These are phyloP conservation scores for Giardia duodenalis DNA, from an alignment of 208 protist species.

Conservation along the genomic window DNA sequence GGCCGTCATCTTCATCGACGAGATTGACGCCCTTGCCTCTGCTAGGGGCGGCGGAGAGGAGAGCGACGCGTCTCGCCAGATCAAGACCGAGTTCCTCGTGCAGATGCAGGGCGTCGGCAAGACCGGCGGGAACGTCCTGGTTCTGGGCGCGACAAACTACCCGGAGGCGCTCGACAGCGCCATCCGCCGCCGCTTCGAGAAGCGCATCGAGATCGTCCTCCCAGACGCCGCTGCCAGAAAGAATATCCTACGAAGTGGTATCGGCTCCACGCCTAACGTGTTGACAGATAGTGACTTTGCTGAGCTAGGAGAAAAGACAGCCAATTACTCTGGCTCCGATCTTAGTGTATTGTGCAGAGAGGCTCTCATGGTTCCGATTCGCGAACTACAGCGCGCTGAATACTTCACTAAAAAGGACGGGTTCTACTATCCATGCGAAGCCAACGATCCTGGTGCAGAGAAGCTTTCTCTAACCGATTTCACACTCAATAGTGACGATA, in stretches of 20 bases:
- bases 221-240: constrained; percentile 52
- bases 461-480: neutral
- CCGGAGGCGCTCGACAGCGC: constrained; percentile 66
- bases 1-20: constrained; percentile 98
- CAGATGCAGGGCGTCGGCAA: constrained; percentile 66
- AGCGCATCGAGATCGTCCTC: constrained; percentile 70
- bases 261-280: neutral
- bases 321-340: constrained; percentile 63
- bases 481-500: neutral
- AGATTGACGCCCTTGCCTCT: constrained; percentile 88
- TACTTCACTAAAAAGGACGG: constrained; percentile 59
- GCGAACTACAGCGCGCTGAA: constrained; percentile 78
- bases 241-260: neutral
- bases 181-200: constrained; percentile 57
- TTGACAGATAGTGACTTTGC: neutral
- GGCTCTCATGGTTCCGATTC: constrained; percentile 85
- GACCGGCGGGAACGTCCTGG: constrained; percentile 46
- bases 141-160: constrained; percentile 64
- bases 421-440: neutral
- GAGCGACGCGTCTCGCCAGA: constrained; percentile 73
- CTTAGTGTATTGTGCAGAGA: constrained; percentile 80
- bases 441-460: constrained; percentile 12
- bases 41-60: constrained; percentile 61
- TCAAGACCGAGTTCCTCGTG: constrained; percentile 96
- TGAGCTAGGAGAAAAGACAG: constrained; percentile 6